These are phyloP conservation scores for Mycena alexandri DNA, from an alignment of 768 basidiomycete species.

Conservation along the genomic window DNA sequence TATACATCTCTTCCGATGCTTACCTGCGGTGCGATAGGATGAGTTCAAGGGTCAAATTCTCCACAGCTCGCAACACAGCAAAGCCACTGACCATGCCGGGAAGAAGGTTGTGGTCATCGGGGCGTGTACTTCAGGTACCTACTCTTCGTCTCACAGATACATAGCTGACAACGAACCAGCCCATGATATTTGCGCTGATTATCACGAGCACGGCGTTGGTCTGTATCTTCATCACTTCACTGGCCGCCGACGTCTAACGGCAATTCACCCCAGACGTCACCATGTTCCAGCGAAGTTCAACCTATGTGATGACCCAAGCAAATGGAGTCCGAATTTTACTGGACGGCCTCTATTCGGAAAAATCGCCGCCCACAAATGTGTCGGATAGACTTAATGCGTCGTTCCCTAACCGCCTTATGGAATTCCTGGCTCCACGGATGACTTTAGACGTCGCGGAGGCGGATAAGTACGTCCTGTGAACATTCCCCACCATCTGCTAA, in stretches of 20 bases:
- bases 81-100: constrained; percentile 68
- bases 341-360: constrained; percentile 58
- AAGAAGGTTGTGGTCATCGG: constrained; percentile 83
- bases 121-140: constrained; percentile 63
- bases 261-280: constrained; percentile 58
- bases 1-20: background rate
- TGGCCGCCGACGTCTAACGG: background rate
- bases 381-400: constrained; percentile 65
- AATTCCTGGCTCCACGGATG: constrained; percentile 55
- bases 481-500: background rate
- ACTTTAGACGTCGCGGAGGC: constrained; percentile 60
- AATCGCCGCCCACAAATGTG: constrained; percentile 61
- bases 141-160: background rate
- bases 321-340: constrained; percentile 50
- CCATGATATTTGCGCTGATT: constrained; percentile 61
- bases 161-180: constrained; percentile 43
- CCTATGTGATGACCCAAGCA: constrained; percentile 65
- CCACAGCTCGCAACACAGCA: constrained; percentile 70
- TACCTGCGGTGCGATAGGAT: constrained; percentile 50
- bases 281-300: constrained; percentile 70
- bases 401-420: constrained; percentile 53
- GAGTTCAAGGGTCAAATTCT: constrained; percentile 72
- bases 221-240: constrained; percentile 12
- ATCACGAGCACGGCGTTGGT: constrained; percentile 58
- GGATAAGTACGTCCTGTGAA: constrained; percentile 61